Percentiles rank a stretch among this genome's conserved stretches.
phyloP scores from a whole-genome alignment of 75 land plant genomes.

The Chamaecyparis obtusa region DNA sequence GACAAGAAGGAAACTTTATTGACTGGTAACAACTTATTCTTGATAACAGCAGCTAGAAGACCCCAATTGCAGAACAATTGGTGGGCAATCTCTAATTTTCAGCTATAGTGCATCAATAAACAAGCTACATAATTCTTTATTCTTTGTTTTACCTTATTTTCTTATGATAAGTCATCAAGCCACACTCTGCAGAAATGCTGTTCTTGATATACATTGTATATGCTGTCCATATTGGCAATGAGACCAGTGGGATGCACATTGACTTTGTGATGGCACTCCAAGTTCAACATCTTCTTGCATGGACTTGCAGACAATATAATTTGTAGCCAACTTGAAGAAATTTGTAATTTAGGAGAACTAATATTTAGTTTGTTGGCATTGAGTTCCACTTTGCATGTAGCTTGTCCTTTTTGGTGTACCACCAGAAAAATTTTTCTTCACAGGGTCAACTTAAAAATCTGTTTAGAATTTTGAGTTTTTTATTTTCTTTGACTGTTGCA shows the following conservation, averaged over 20 bases:
- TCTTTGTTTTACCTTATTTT: background rate
- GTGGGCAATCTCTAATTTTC: background rate
- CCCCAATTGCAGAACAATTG: background rate
- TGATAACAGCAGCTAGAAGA: background rate
- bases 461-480: background rate
- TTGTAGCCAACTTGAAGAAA: background rate
- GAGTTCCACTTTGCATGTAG: background rate
- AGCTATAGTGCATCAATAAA: background rate
- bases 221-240: background rate
- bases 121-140: no score
- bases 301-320: background rate
- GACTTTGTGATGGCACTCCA: background rate
- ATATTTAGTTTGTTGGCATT: background rate
- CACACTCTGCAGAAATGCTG: background rate
- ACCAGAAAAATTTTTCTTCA: background rate
- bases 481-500: background rate
- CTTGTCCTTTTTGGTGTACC: background rate
- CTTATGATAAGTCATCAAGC: background rate
- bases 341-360: background rate
- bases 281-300: background rate
- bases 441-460: background rate
- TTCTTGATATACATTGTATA: background rate
- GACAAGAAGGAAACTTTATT: background rate
- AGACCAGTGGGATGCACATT: background rate
- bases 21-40: background rate